These are phyloP conservation scores for Phytophthora melonis DNA, from an alignment of 352 stramenopile genomes.

Conservation along the genomic window DNA sequence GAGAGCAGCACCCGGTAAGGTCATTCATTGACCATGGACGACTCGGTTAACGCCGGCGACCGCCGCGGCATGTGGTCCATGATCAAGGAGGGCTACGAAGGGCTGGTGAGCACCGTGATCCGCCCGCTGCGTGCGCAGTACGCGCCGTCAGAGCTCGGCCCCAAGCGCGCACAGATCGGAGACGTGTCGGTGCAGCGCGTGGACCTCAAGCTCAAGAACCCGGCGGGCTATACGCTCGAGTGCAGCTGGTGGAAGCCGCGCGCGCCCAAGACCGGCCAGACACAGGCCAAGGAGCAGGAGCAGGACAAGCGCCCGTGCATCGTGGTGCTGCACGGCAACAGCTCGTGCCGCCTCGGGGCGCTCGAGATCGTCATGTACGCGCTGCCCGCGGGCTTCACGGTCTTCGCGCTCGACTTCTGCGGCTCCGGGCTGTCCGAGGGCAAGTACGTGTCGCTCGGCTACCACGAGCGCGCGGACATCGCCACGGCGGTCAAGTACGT, in stretches of 20 bases:
- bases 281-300: background rate
- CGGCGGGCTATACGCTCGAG: slow-evolving; percentile 76
- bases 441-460: slow-evolving; percentile 88
- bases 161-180: slow-evolving; percentile 62
- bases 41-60: slow-evolving; percentile 54
- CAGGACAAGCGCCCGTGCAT: slow-evolving; percentile 74
- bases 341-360: slow-evolving; percentile 75
- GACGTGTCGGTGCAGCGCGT: slow-evolving; percentile 69
- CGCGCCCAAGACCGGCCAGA: too few relatives aligned
- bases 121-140: slow-evolving; percentile 77
- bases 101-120: slow-evolving; percentile 85
- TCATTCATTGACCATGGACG: slow-evolving; percentile 39
- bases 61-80: slow-evolving; percentile 84
- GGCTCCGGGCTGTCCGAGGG: slow-evolving; percentile 81
- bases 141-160: slow-evolving; percentile 66
- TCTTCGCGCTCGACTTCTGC: slow-evolving; percentile 85
- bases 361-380: slow-evolving; percentile 85
- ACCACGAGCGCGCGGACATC: slow-evolving; percentile 82
- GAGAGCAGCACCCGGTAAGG: background rate
- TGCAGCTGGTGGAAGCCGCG: slow-evolving; percentile 89
- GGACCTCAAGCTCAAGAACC: slow-evolving; percentile 83
- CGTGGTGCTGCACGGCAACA: slow-evolving; percentile 86
- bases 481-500: slow-evolving; percentile 78
- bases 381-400: slow-evolving; percentile 79
- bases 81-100: slow-evolving; percentile 87